Evolutionary conservation across 1,139 yeast species (phyloP), one percentile per base, ranked within the genome.

Genomic region (Saccharomyces hybrid): DNA sequence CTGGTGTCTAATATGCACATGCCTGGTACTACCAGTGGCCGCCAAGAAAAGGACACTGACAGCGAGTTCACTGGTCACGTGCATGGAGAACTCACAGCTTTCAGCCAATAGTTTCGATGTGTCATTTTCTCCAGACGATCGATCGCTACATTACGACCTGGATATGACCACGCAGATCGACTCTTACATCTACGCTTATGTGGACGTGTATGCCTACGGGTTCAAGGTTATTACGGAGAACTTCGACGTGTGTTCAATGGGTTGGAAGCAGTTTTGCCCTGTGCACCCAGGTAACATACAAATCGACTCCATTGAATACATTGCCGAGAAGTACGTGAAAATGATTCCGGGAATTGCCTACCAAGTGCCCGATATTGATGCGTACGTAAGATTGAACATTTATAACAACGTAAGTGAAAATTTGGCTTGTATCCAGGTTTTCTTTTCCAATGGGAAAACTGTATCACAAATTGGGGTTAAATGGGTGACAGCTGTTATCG

Each of bases 401-500:
- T 64, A 66, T 41, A 71, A 79, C 31, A 78, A 78, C 29, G 74
- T 74, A 9, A 53, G 54, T n/a, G 56, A 57, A 13, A 65, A 67
- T 48, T 68, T 85, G 53, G 86, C 88, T 31, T 86, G 95, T 72
- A 74, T 86, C 54, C 90, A 85, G 67, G 81, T 87, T 4, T 74
- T 76, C 57, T 85, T 86, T 67, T 69, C 84, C 25, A 86, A 86
- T 64, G 90, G 91, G 53, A 85, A 82, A 64, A 83, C 93, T 4
- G 88, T 86, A 31, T 74, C 85, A 41, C 93, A 86, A 67, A 74
- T 81, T 2, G 93, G 90, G 60, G 90, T 84, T 51, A 85, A 85
- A 71, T 86, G 95, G 95, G 93, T 88, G 16, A 84, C 93, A 38
- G 95, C 93, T 0, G 83, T 83, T 26, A 74, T 86, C 63, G 93